Percentiles rank a stretch among this genome's conserved stretches.
Conservation (phyloP, 164 flowering plant species). For the Umbellularia californica region DNA sequence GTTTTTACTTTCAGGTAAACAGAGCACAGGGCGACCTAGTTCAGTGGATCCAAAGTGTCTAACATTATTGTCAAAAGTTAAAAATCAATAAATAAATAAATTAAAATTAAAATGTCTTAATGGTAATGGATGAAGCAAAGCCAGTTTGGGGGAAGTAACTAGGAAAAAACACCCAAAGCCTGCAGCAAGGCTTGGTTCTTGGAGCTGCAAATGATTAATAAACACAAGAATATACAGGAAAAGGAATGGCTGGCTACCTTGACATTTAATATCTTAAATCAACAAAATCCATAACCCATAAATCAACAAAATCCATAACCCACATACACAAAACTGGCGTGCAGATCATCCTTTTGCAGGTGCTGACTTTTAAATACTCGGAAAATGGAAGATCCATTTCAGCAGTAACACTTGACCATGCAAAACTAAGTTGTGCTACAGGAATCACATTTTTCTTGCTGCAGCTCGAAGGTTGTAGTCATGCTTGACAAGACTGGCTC, state of each 20-base stretch:
- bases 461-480: slow-evolving; percentile 44
- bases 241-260: background rate
- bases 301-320: background rate
- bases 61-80: too few species aligned
- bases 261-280: background rate
- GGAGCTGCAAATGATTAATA: background rate
- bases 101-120: background rate
- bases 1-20: too few species aligned
- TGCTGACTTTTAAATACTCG: background rate
- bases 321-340: background rate
- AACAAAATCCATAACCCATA: background rate
- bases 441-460: slow-evolving; percentile 45
- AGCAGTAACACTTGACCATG: background rate
- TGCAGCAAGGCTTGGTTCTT: background rate
- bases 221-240: background rate
- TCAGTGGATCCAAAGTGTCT: too few species aligned
- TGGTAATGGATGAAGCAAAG: background rate
- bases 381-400: background rate
- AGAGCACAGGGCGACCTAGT: too few species aligned
- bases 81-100: too few species aligned
- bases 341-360: background rate
- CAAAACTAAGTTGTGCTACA: background rate
- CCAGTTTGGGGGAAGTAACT: background rate
- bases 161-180: background rate
- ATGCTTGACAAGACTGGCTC: slow-evolving; percentile 82